These are phyloP conservation scores for Colletotrichum karsti DNA, from an alignment of 2,329 filamentous ascomycete genomes.

Conservation along the genomic window DNA sequence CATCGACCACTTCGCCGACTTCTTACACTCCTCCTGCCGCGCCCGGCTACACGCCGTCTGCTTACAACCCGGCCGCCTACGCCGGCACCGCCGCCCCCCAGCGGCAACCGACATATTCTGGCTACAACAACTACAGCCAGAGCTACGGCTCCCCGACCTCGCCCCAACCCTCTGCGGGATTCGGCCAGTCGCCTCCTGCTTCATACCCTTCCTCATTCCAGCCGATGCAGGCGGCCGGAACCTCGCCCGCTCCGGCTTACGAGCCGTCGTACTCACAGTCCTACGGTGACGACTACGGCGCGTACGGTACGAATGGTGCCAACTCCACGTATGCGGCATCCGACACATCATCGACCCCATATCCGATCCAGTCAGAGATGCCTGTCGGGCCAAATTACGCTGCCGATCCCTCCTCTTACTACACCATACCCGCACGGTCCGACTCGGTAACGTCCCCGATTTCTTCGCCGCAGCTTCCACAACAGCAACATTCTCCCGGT, in stretches of 20 bases:
- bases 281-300: slow-evolving; percentile 36
- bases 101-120: slow-evolving; percentile 59
- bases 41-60: slow-evolving; percentile 56
- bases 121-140: slow-evolving; percentile 54
- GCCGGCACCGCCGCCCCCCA: slow-evolving; percentile 57
- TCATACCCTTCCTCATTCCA: slow-evolving; percentile 34
- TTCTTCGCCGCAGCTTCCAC: slow-evolving; percentile 52
- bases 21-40: slow-evolving; percentile 44
- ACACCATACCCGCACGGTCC: slow-evolving; percentile 54
- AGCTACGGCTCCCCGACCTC: slow-evolving; percentile 47
- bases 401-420: slow-evolving; percentile 55
- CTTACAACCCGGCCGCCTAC: slow-evolving; percentile 70
- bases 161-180: slow-evolving; percentile 44
- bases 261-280: slow-evolving; percentile 40
- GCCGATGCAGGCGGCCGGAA: slow-evolving; percentile 38
- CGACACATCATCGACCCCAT: slow-evolving; percentile 54
- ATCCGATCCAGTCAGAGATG: slow-evolving; percentile 61
- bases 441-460: slow-evolving; percentile 59
- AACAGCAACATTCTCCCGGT: slow-evolving; percentile 53
- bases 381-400: slow-evolving; percentile 61
- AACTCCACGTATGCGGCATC: slow-evolving; percentile 45
- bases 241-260: slow-evolving; percentile 39
- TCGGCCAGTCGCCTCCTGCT: slow-evolving; percentile 48
- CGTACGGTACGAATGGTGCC: slow-evolving; percentile 49
- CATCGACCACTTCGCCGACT: slow-evolving; percentile 46